Conservation (phyloP, 2,329 filamentous ascomycete genomes). For the Cladosporium sp. region DNA sequence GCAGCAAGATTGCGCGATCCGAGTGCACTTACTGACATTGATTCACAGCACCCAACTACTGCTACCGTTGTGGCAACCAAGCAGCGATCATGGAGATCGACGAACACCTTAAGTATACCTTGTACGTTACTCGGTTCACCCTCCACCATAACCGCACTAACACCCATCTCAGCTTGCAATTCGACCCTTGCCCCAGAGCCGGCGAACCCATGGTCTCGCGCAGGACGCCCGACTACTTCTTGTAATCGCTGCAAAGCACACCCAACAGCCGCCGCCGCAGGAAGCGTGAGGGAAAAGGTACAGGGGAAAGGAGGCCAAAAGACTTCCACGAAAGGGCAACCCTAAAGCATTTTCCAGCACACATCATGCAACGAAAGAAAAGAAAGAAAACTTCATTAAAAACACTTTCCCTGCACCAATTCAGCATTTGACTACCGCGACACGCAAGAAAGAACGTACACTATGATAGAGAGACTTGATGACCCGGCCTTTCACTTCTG, state of each 20-base stretch:
- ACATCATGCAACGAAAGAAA: constrained; percentile 4
- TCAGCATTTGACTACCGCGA: neutral
- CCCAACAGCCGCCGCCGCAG: neutral
- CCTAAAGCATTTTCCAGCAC: neutral
- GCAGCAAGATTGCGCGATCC: neutral
- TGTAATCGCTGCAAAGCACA: constrained; percentile 55
- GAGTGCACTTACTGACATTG: constrained; percentile 31
- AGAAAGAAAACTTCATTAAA: constrained; percentile 3
- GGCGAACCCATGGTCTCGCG: constrained; percentile 96
- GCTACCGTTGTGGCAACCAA: constrained; percentile 98
- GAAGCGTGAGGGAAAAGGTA: constrained; percentile 19
- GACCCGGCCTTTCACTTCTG: neutral
- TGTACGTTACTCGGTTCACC: constrained; percentile 63
- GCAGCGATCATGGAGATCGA: constrained; percentile 99
- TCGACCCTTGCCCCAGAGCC: constrained; percentile 94
- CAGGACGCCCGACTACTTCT: constrained; percentile 98
- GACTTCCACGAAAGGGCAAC: constrained; percentile 6
- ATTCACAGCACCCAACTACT: constrained; percentile 68
- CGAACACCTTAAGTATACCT: constrained; percentile 98
- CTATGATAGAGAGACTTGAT: neutral
- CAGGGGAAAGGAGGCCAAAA: neutral
- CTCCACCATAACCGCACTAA: constrained; percentile 26
- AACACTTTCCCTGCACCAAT: neutral
- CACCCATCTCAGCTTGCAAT: constrained; percentile 74
- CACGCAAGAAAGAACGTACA: neutral